Evolutionary conservation across 208 protist species (phyloP).

Genomic region (Strigomonas culicis): DNA sequence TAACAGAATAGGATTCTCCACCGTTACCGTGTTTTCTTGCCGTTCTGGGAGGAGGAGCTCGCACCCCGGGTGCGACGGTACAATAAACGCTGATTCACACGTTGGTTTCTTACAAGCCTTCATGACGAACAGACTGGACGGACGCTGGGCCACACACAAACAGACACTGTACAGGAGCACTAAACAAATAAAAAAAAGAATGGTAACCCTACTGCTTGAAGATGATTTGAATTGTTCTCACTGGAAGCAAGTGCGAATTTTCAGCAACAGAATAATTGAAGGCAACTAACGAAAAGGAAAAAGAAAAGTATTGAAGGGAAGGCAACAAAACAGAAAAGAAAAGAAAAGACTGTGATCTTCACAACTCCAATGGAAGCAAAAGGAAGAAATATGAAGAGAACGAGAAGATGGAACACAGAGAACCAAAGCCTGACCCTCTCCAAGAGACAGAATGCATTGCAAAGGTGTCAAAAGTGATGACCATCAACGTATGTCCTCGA

Average conservation of each 20-base stretch:
- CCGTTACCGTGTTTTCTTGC: not conserved
- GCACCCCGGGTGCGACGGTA: not conserved
- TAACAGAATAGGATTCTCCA: not conserved
- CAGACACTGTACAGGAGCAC: not conserved
- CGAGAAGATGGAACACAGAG: not conserved
- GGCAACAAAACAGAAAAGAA: not conserved
- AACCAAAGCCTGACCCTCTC: not conserved
- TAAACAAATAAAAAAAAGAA: not conserved
- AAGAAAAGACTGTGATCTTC: not conserved
- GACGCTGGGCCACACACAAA: not conserved
- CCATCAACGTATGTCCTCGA: too few species aligned
- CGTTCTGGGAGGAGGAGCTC: not conserved
- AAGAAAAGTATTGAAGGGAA: constrained; percentile 1
- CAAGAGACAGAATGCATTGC: too few species aligned
- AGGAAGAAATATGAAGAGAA: not conserved
- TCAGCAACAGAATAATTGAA: not conserved
- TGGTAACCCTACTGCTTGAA: not conserved
- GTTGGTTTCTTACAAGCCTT: not conserved
- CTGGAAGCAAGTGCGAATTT: not conserved
- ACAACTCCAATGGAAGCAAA: not conserved
- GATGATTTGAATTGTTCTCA: not conserved
- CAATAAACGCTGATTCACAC: not conserved
- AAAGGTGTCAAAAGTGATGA: too few species aligned
- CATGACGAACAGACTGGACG: not conserved
- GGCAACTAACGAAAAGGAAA: not conserved